Base-by-base conservation (phyloP, 2,329 filamentous ascomycete species). In the Aspergillus sojae region DNA sequence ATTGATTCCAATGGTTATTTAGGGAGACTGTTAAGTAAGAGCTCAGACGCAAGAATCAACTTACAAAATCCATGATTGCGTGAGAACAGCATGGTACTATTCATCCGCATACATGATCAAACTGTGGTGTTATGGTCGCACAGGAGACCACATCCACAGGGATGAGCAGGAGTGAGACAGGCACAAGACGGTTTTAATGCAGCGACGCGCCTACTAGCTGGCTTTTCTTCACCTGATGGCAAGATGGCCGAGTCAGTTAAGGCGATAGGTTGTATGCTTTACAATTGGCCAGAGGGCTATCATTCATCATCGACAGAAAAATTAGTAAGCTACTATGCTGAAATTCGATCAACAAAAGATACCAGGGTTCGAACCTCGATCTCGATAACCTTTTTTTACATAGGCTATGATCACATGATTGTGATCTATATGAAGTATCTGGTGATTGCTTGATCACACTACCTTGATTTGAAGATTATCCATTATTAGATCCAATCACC, bases 1-100 rank as follows among this genome's bases (percentile, higher is more conserved):
- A 55, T 55, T 26, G n/a, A 39, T 39, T 26, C 7, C 11, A 23
- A 55, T 36, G 4, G n/a, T 11, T 11, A 55, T n/a, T n/a, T 2
- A 41, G 48, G 28, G 7, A 19, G 12, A 61, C 36, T 54, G 60
- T 55, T 56, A 32, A 36, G 5, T n/a, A 55, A 58, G 43, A 28
- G 54, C 21, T 30, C 16, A 21, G 52, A 41, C 50, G 45, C 39
- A 60, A 48, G 28, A 21, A 41, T 26, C 34, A 57, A 77, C 80
- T 53, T 76, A 82, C 80, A 75, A 82, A 80, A 71, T 82, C 80
- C 80, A 82, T 80, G 65, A 58, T 79, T 69, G 65, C 68, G 62
- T 58, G 60, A 57, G 50, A 64, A 67, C 72, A 68, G 73, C 76
- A 77, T 77, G 70, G 65, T 75, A 71, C 66, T 68, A 62, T 67